Evolutionary conservation across 768 basidiomycete species (phyloP), one percentile per base, ranked within the genome.

Genomic region (Leccinum rimulosum): DNA sequence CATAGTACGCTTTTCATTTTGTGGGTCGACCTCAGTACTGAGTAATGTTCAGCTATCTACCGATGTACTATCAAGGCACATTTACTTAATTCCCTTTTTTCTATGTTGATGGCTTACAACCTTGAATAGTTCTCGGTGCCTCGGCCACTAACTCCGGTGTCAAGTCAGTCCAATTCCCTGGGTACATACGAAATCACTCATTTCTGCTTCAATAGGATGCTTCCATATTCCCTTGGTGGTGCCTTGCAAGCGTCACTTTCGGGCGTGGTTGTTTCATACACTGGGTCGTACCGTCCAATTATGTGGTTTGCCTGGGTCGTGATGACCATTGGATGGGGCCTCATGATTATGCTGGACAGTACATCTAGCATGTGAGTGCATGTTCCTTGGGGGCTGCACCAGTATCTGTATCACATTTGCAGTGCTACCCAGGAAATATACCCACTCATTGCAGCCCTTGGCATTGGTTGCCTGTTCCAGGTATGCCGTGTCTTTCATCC

Each of bases 21-120:
- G 4, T 1, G 10, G 6, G 11, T 2, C 48, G 12, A 36, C 40
- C 27, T 28, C 1, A 27, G 12, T 50, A 54, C 38, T 70, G 30
- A 71, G 40, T 6, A 28, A 10, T 54, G 14, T 40, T 28, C 28
- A 73, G 70, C 56, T 78, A 79, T 53, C 54, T 79, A 36, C 78
- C 79, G 4, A 62, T 78, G 54, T 79, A 77, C 60, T 79, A 74
- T 54, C 79, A 79, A 62, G 72, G 70, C 33, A 57, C 35, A 52
- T 25, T 57, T 19, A 31, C 50, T 47, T 19, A 31, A 50, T 47
- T 25, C 22, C 0, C n/a, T 27, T 19, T 12, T 10, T 33, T 28
- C n/a, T 17, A 15, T 35, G 1, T 4, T 25, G 15, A 53, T 6
- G 17, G 19, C 48, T 63, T 43, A 59, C n/a, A 52, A 11, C 7